These are phyloP conservation scores for Suillus americanus DNA, from an alignment of 768 basidiomycete species.

Conservation along the genomic window DNA sequence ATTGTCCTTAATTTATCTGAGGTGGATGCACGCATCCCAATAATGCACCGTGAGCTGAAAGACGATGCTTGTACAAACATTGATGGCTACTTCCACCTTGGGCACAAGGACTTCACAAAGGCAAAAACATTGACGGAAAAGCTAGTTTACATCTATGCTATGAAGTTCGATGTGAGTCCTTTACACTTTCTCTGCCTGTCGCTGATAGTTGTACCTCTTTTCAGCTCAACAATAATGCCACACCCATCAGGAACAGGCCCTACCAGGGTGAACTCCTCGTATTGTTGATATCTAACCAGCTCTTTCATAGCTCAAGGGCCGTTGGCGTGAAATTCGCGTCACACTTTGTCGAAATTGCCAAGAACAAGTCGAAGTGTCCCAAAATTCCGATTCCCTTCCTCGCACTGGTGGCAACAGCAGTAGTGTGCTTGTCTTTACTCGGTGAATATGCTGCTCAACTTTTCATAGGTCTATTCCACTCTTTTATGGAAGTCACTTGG, in stretches of 20 bases:
- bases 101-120: neutral
- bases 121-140: neutral
- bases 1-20: neutral
- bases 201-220: neutral
- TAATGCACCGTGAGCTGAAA: neutral
- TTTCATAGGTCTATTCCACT: neutral
- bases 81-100: neutral
- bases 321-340: neutral
- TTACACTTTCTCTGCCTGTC: neutral
- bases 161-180: neutral
- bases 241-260: neutral
- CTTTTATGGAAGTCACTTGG: neutral
- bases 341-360: neutral
- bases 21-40: neutral
- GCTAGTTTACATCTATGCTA: neutral
- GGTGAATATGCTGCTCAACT: neutral
- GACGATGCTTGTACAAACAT: neutral
- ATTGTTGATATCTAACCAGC: neutral
- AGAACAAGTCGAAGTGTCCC: neutral
- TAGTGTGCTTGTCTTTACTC: neutral
- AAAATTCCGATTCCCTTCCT: neutral
- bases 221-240: neutral
- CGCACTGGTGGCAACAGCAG: neutral
- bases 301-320: neutral
- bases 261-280: neutral